Evolutionary conservation across 164 flowering plant species (phyloP).

Genomic region (Vitis cinerea): DNA sequence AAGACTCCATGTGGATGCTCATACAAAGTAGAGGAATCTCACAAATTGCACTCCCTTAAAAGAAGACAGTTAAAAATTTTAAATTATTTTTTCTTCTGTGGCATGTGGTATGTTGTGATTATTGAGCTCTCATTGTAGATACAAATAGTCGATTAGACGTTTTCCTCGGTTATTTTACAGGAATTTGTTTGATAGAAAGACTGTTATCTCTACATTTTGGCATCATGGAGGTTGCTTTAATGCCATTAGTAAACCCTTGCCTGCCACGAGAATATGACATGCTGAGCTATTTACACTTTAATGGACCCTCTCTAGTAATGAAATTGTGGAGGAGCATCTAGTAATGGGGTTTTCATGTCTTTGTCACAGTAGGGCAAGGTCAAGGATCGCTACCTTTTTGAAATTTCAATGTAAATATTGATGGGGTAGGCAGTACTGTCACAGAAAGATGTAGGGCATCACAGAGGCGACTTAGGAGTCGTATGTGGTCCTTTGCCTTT

Average conservation of each 20-base stretch:
- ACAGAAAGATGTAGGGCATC: not conserved
- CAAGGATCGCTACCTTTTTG: not conserved
- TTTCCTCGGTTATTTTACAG: too few species aligned
- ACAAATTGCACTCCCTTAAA: too few species aligned
- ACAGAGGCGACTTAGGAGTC: too few species aligned
- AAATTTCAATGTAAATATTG: not conserved
- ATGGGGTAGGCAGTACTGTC: not conserved
- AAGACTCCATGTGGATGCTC: not conserved
- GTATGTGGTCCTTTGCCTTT: not conserved
- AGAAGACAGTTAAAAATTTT: too few species aligned
- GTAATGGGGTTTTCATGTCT: not conserved
- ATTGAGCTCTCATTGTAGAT: not conserved
- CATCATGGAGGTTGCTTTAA: too few species aligned
- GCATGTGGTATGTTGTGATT: too few species aligned
- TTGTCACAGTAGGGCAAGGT: not conserved
- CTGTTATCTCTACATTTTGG: too few species aligned
- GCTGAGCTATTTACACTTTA: not conserved
- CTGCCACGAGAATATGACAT: too few species aligned
- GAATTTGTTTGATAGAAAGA: too few species aligned
- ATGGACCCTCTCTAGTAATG: not conserved
- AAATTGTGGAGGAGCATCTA: not conserved
- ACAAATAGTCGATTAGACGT: not conserved
- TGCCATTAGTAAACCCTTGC: too few species aligned
- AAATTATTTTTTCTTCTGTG: too few species aligned
- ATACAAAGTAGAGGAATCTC: not conserved